A percentile compares a stretch with the other conserved stretches of the same genome.
Conservation (phyloP, 768 basidiomycete species). For the Kondoa subrosea region DNA sequence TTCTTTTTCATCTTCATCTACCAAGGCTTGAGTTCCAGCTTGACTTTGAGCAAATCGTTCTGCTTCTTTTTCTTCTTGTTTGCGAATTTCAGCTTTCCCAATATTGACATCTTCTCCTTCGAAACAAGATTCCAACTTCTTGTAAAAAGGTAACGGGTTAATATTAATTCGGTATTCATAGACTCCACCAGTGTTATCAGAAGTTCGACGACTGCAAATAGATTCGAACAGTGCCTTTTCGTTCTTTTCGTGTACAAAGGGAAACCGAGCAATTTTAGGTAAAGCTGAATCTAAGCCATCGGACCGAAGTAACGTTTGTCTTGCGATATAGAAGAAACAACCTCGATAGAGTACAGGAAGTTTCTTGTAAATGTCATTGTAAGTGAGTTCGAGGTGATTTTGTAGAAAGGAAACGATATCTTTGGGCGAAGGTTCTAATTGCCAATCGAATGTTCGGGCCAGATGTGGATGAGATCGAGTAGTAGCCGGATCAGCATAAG, state of each 20-base stretch:
- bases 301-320: neutral
- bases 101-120: neutral
- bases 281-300: too few relatives aligned
- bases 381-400: neutral
- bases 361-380: constrained; percentile 1
- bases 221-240: neutral
- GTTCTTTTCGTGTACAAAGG: neutral
- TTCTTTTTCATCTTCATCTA: neutral
- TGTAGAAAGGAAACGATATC: neutral
- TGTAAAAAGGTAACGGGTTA: neutral
- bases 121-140: neutral
- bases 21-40: neutral
- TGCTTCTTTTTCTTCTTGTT: neutral
- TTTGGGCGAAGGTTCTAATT: neutral
- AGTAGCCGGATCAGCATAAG: neutral
- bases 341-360: neutral
- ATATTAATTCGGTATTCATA: neutral
- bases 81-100: neutral
- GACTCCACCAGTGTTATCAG: neutral
- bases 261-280: neutral
- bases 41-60: neutral
- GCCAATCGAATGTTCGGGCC: neutral
- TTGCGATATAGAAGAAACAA: neutral
- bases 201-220: neutral
- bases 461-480: neutral